These are phyloP conservation scores for Fusarium proliferatum DNA, from an alignment of 2,329 filamentous ascomycete genomes.

Conservation along the genomic window DNA sequence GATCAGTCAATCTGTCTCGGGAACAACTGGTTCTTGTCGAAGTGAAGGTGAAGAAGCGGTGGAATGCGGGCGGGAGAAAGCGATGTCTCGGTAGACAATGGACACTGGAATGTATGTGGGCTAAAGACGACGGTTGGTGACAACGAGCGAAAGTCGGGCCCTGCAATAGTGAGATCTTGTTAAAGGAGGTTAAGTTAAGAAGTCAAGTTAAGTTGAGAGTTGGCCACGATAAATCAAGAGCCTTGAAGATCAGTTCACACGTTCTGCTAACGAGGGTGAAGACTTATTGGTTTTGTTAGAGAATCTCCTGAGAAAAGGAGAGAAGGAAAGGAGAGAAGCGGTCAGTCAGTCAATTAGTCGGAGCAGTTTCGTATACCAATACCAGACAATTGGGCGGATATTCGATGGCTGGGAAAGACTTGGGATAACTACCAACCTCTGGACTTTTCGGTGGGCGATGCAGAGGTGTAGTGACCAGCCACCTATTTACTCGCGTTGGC, in stretches of 20 bases:
- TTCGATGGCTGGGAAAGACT: conserved; percentile 42
- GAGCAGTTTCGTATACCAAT: conserved; percentile 32
- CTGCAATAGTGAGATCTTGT: conserved; percentile 42
- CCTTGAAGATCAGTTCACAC: conserved; percentile 42
- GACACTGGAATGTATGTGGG: conserved; percentile 38
- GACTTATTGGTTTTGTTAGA: conserved; percentile 38
- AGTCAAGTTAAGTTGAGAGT: conserved; percentile 7
- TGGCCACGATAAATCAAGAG: conserved; percentile 14
- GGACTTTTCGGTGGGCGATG: conserved; percentile 38
- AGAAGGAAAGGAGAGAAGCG: conserved; percentile 33
- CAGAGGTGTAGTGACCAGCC: conserved; percentile 37
- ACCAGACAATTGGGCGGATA: conserved; percentile 32
- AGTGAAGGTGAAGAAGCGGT: background rate
- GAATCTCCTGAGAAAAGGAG: conserved; percentile 27
- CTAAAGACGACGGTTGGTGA: conserved; percentile 34
- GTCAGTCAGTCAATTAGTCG: conserved; percentile 30
- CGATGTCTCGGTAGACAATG: conserved; percentile 29
- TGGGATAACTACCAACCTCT: conserved; percentile 40
- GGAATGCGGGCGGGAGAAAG: conserved; percentile 39
- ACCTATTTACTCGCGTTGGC: conserved; percentile 46
- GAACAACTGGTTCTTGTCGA: conserved; percentile 11
- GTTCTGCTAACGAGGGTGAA: conserved; percentile 39
- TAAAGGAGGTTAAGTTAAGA: conserved; percentile 12
- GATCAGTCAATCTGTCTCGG: conserved; percentile 36
- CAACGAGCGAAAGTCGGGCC: conserved; percentile 44